Percentiles rank a stretch among this genome's conserved stretches.
phyloP scores from a whole-genome alignment of 768 basidiomycete species.

The Lactarius evosmus region DNA sequence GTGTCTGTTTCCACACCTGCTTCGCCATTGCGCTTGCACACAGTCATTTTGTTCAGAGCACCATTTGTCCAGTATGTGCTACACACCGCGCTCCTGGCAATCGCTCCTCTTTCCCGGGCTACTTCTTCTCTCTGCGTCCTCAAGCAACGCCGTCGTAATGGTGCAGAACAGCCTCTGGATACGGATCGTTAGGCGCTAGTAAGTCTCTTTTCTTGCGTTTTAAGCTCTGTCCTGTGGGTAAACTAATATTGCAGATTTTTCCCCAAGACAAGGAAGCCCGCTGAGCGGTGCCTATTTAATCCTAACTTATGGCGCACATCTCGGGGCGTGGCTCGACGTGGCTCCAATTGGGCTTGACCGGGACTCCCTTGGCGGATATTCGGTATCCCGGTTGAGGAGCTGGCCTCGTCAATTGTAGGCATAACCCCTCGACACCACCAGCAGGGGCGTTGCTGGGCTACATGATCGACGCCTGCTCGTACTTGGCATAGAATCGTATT shows the following conservation, averaged over 20 bases:
- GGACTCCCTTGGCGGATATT: conserved; percentile 93
- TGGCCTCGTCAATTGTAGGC: conserved; percentile 43
- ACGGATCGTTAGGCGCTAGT: conserved; percentile 77
- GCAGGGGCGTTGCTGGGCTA: conserved; percentile 70
- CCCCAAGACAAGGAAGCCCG: conserved; percentile 50
- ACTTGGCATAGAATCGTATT: conserved; percentile 43
- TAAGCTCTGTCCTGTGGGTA: neutral
- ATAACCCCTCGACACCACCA: conserved; percentile 79
- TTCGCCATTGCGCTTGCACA: conserved; percentile 48
- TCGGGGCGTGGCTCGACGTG: conserved; percentile 79
- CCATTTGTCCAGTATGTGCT: conserved; percentile 57
- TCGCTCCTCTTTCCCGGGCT: conserved; percentile 48
- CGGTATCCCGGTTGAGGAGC: conserved; percentile 8
- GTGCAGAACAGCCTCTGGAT: conserved; percentile 65
- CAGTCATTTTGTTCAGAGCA: conserved; percentile 69
- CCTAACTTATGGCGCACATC: conserved; percentile 66
- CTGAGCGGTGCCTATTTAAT: conserved; percentile 78
- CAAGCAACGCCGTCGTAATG: conserved; percentile 45
- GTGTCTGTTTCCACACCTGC: no score
- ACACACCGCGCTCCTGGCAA: conserved; percentile 67
- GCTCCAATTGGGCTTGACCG: conserved; percentile 91
- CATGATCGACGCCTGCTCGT: conserved; percentile 56
- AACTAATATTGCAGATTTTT: no score
- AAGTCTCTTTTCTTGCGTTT: conserved; percentile 38
- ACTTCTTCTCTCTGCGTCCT: conserved; percentile 28